Percentiles rank a stretch among this genome's conserved stretches.
phyloP scores from a whole-genome alignment of 2,329 filamentous ascomycete species.

The Colletotrichum theobromicola region DNA sequence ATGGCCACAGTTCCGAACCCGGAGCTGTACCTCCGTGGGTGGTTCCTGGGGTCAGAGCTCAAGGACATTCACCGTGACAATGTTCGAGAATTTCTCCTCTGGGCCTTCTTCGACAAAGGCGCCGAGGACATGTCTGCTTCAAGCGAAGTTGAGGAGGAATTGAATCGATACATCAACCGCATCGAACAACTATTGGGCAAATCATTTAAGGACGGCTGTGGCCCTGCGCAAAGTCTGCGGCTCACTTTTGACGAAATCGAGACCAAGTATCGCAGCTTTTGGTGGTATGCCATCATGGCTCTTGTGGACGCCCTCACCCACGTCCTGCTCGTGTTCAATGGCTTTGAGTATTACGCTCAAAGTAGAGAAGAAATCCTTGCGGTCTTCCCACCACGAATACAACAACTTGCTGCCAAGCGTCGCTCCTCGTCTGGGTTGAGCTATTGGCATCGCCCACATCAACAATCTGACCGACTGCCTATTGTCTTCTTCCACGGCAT shows the following conservation, averaged over 20 bases:
- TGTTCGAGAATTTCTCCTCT: slow-evolving; percentile 68
- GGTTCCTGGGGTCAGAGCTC: slow-evolving; percentile 68
- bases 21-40: slow-evolving; percentile 63
- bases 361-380: slow-evolving; percentile 27
- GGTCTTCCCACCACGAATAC: not conserved
- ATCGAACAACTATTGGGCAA: slow-evolving; percentile 58
- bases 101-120: slow-evolving; percentile 67
- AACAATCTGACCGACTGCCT: slow-evolving; percentile 57
- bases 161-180: slow-evolving; percentile 51
- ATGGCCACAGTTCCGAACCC: slow-evolving; percentile 58
- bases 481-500: slow-evolving; percentile 76
- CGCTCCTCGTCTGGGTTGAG: slow-evolving; percentile 64
- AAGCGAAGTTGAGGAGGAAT: slow-evolving; percentile 35
- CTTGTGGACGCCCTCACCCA: slow-evolving; percentile 58
- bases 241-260: slow-evolving; percentile 68
- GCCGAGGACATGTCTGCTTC: slow-evolving; percentile 32
- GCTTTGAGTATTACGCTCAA: slow-evolving; percentile 58
- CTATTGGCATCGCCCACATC: slow-evolving; percentile 72
- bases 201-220: slow-evolving; percentile 57
- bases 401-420: slow-evolving; percentile 41
- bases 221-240: slow-evolving; percentile 61
- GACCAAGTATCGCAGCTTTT: slow-evolving; percentile 63
- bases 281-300: slow-evolving; percentile 67
- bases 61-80: slow-evolving; percentile 71
- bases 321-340: slow-evolving; percentile 46